Evolutionary conservation across 768 basidiomycete genomes (phyloP).

Genomic region (Leucosporidium yakuticum): DNA sequence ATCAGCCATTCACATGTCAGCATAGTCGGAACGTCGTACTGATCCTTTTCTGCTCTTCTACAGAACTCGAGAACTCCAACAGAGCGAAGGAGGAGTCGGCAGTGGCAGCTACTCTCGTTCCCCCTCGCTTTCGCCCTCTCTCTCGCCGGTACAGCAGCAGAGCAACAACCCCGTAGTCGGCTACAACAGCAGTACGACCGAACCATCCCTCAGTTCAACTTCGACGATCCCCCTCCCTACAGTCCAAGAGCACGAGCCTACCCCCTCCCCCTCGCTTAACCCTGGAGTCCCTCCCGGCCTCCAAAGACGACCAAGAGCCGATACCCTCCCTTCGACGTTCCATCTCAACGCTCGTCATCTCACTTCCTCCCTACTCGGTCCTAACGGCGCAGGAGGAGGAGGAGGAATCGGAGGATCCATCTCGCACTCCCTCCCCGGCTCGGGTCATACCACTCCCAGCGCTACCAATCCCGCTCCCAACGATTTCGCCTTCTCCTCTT

Average conservation of each 20-base stretch:
- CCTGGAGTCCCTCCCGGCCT: slow-evolving; percentile 1
- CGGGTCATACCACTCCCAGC: slow-evolving; percentile 54
- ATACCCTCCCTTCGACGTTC: slow-evolving; percentile 85
- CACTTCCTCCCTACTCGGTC: slow-evolving; percentile 54
- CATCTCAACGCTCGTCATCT: slow-evolving; percentile 53
- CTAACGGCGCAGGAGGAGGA: slow-evolving; percentile 43
- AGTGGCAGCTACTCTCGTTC: slow-evolving; percentile 69
- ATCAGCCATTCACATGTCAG: neutral
- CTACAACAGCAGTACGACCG: slow-evolving; percentile 1
- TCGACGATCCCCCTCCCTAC: neutral
- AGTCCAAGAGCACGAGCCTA: slow-evolving; percentile 2
- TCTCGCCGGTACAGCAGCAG: neutral
- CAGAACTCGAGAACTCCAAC: slow-evolving; percentile 80
- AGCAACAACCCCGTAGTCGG: slow-evolving; percentile 49
- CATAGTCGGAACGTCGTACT: slow-evolving; percentile 11
- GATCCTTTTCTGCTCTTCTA: slow-evolving; percentile 26
- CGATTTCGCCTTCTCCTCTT: slow-evolving; percentile 52
- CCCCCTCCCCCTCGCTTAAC: neutral
- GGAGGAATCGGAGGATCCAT: slow-evolving; percentile 59
- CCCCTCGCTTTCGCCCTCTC: slow-evolving; percentile 53
- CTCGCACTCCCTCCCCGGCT: slow-evolving; percentile 59
- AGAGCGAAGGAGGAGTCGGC: slow-evolving; percentile 60
- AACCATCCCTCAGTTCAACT: slow-evolving; percentile 50
- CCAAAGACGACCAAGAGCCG: slow-evolving; percentile 62
- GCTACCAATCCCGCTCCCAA: slow-evolving; percentile 52